Evolutionary conservation across 139 green algal species (phyloP).

Genomic region (Chlorella ohadii): DNA sequence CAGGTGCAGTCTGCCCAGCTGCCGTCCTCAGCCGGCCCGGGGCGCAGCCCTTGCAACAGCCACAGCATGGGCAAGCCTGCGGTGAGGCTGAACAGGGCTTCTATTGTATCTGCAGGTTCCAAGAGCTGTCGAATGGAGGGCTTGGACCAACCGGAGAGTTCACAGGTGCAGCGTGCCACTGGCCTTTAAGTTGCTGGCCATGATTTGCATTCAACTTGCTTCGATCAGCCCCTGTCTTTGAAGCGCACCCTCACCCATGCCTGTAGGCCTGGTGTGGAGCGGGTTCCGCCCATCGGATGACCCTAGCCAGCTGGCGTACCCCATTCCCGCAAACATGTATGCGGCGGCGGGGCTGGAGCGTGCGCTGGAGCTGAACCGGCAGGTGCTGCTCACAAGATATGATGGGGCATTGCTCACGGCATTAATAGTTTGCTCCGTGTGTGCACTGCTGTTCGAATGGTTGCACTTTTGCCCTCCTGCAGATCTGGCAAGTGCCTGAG

Average conservation of each 20-base stretch:
- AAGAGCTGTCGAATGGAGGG: not conserved
- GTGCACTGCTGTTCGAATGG: no score
- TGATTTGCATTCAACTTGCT: no score
- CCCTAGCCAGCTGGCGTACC: constrained; percentile 56
- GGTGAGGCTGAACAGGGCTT: not conserved
- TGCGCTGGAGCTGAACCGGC: constrained; percentile 54
- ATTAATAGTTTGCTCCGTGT: no score
- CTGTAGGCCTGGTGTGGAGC: constrained; percentile 70
- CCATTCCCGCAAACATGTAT: constrained; percentile 66
- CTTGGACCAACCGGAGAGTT: no score
- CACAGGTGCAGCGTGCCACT: not conserved
- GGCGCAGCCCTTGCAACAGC: no score
- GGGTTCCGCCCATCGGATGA: constrained; percentile 72
- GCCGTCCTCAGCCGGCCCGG: no score
- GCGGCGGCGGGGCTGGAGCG: constrained; percentile 55
- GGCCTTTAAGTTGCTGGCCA: no score
- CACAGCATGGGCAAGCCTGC: no score
- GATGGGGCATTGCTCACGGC: no score
- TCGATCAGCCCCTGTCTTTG: no score
- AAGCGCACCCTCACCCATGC: not conserved
- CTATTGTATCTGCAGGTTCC: not conserved
- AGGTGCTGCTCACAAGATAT: constrained; percentile 7
- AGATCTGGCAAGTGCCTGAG: not conserved
- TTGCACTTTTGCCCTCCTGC: not conserved
- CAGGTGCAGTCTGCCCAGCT: no score